phyloP scores from a whole-genome alignment of 169 alveolate genomes.

The Cystoisospora suis region DNA sequence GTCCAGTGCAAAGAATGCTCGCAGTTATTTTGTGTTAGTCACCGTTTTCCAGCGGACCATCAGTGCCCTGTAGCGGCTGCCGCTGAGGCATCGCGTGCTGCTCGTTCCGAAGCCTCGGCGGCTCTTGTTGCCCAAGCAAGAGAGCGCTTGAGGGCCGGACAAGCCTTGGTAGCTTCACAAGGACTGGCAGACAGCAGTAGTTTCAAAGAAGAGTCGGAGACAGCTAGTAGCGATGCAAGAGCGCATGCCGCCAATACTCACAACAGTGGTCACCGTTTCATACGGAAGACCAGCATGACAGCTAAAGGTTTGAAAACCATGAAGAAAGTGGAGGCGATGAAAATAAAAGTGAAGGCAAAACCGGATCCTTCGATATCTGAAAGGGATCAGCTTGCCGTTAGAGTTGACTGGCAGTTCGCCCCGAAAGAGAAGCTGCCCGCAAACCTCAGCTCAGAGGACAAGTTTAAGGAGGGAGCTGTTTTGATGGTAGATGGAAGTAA shows the following conservation, averaged over 20 bases:
- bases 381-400: not conserved
- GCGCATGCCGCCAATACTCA: not conserved
- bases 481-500: constrained; percentile 2
- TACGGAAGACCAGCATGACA: not conserved
- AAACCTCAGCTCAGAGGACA: not conserved
- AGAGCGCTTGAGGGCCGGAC: not conserved
- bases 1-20: not conserved
- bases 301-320: not conserved
- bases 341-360: not conserved
- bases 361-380: not conserved
- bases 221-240: too few species aligned
- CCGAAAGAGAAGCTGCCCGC: not conserved
- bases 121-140: not conserved
- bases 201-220: not conserved
- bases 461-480: not conserved
- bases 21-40: not conserved
- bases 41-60: constrained; percentile 1
- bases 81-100: not conserved
- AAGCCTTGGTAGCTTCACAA: not conserved
- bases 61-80: not conserved
- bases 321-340: not conserved
- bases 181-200: not conserved
- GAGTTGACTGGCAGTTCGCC: not conserved
- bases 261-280: not conserved
- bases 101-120: not conserved